Base-by-base conservation (phyloP, 2,329 filamentous ascomycete species). In the Sordariomycetes sp. region DNA sequence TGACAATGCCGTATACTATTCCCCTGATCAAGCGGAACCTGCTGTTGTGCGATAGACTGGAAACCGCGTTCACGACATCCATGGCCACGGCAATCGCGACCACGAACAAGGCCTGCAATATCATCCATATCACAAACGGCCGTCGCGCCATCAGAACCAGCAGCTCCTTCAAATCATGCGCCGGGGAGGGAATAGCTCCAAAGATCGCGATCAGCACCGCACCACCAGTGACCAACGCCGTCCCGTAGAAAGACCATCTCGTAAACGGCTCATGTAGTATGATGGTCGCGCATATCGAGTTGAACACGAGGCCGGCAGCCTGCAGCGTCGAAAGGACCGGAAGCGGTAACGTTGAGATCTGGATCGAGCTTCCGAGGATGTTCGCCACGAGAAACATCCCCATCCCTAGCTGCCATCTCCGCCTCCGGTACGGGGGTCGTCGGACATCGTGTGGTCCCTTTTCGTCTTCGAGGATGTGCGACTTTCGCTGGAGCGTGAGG, bases 351-450 rank as follows among this genome's bases (percentile, higher is more conserved):
- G 90, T 95, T 20, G 92, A 95, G 54, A 98, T 96, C 61, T 98
- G 92, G 39, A 98, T 92, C 24, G 86, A 90, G 62, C 88, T 95
- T 39, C 92, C 92, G 36, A 96, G 71, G 36, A 98, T 72, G 56
- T 98, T 98, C 42, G 92, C 86, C 45, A 94, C 70, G 45, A 98
- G 79, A 61, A 98, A 98, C 79, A 98, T 92, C 53, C 79, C 77
- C 88, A 98, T 96, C 38, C 92, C 92, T 42, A 93, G 67, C 73
- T 95, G 92, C 92, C 92, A 98, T 71, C 87, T 75, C 50, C 88
- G 76, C 51, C 92, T 76, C 52, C 82, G 82, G 61, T 95, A 93
- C 5, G 92, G 86, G 29, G 92, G 90, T 41, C 90, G 73, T 46
- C 84, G 80, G 39, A 80, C 67, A 60, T 92, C 78, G 55, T 86